Conservation (phyloP, 2,329 filamentous ascomycete species). For the Hypoxylon sp. region DNA sequence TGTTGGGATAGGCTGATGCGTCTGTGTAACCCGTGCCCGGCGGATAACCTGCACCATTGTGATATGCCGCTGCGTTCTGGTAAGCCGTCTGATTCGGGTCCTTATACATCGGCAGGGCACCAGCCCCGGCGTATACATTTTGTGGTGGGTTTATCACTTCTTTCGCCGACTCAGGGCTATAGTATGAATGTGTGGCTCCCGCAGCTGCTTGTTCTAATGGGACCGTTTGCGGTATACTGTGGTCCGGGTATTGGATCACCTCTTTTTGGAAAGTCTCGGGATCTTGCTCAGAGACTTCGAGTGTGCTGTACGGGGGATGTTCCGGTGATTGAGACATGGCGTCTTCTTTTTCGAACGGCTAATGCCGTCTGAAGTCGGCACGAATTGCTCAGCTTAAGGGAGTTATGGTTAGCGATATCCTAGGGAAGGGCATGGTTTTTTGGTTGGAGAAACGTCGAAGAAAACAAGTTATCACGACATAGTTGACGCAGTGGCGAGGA, state of each 20-base stretch:
- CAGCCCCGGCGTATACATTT: slow-evolving; percentile 20
- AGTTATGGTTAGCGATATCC: slow-evolving; percentile 18
- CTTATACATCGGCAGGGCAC: slow-evolving; percentile 32
- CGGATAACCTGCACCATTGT: slow-evolving; percentile 22
- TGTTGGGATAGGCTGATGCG: slow-evolving; percentile 28
- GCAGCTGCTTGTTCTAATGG: slow-evolving; percentile 37
- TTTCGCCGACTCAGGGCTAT: slow-evolving; percentile 42
- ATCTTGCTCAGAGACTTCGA: slow-evolving; percentile 39
- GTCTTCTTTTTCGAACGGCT: slow-evolving; percentile 30
- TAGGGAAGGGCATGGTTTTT: slow-evolving; percentile 28
- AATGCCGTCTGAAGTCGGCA: slow-evolving; percentile 22
- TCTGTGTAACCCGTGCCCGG: slow-evolving; percentile 22
- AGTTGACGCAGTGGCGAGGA: slow-evolving; percentile 28
- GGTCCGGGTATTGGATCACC: slow-evolving; percentile 42
- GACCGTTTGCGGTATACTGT: slow-evolving; percentile 42
- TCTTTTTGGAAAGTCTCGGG: slow-evolving; percentile 43
- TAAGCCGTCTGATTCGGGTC: slow-evolving; percentile 31
- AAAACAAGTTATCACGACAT: slow-evolving; percentile 25
- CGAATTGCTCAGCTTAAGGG: slow-evolving; percentile 30
- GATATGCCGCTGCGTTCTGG: slow-evolving; percentile 19
- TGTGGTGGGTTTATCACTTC: slow-evolving; percentile 35
- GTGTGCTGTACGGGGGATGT: slow-evolving; percentile 37
- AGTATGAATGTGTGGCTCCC: slow-evolving; percentile 30
- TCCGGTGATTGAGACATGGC: slow-evolving; percentile 34
- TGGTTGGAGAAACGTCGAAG: slow-evolving; percentile 10